Percentiles rank a stretch among this genome's conserved stretches.
Conservation (phyloP, 2,329 filamentous ascomycete species). For the Zymoseptoria pseudotritici region DNA sequence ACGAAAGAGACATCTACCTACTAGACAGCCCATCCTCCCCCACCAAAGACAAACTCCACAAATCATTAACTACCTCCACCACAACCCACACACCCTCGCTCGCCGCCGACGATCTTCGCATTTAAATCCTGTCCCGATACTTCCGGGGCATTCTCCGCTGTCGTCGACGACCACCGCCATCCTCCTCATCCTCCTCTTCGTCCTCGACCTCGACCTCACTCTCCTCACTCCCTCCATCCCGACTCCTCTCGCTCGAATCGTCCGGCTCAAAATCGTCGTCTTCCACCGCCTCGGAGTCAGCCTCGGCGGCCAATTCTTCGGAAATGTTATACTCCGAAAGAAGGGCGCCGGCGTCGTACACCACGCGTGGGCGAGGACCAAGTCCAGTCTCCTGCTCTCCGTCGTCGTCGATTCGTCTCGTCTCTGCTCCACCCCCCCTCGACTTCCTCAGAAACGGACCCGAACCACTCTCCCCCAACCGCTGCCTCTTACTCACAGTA, state of each 20-base stretch:
- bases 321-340: slow-evolving; percentile 1
- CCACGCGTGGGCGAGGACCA: background rate
- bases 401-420: background rate
- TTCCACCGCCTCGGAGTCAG: background rate
- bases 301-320: background rate
- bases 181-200: slow-evolving; percentile 3
- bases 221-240: background rate
- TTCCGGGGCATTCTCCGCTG: background rate
- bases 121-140: background rate
- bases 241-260: slow-evolving; percentile 1
- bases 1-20: no score
- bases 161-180: background rate
- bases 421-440: background rate
- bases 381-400: background rate
- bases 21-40: no score
- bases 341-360: background rate
- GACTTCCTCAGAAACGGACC: background rate
- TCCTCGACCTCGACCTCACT: slow-evolving; percentile 2
- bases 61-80: no score
- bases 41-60: no score
- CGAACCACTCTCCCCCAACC: background rate
- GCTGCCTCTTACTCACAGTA: background rate
- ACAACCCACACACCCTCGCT: no score
- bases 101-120: no score
- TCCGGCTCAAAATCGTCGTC: slow-evolving; percentile 14